Evolutionary conservation across 2,329 filamentous ascomycete species (phyloP), one percentile per base, ranked within the genome.

Genomic region (Hypoxylon sp.): DNA sequence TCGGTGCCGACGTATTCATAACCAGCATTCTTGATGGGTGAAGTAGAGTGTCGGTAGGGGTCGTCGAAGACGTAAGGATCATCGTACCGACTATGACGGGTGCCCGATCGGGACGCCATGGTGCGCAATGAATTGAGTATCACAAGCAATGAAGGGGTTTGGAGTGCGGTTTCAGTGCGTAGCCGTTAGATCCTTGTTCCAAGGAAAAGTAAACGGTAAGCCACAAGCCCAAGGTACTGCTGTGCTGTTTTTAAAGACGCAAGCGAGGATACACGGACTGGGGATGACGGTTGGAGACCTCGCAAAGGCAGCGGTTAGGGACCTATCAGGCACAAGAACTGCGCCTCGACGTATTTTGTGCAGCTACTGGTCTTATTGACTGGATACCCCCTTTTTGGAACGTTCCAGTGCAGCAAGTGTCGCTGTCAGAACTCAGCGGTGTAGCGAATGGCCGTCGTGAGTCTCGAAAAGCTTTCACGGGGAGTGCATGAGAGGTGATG

Each of bases 1-100:
- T 75, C 74, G 16, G 74, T 75, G 41, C 74, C 74, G 45, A 75
- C 55, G 39, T 76, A 76, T 53, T 75, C 74, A 52, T 74, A 76
- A n/a, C 55, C 65, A 4, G 72, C 30, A 21, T 39, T 53, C 34
- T 61, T 59, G 11, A 55, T 63, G 16, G 72, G 69, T 27, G 71
- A 70, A 8, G 21, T 65, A 14, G 71, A 71, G 57, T 71, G 56
- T 19, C 65, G 69, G 48, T 75, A 74, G 2, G 73, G 74, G 55
- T 75, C 74, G 51, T 76, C 70, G 54, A 71, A 74, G 37, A 65
- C 63, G 51, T 75, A 74, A 5, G 74, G 73, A 56, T 76, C 73
- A 53, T 76, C 74, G 46, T 74, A 70, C 30, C 61, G 72, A 70
- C 60, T 63, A 48, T 66, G 68, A 53, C 64, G 71, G 27, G 61